Evolutionary conservation across 2,329 filamentous ascomycete species (phyloP), one percentile per base, ranked within the genome.

Genomic region (Fonsecaea monophora): DNA sequence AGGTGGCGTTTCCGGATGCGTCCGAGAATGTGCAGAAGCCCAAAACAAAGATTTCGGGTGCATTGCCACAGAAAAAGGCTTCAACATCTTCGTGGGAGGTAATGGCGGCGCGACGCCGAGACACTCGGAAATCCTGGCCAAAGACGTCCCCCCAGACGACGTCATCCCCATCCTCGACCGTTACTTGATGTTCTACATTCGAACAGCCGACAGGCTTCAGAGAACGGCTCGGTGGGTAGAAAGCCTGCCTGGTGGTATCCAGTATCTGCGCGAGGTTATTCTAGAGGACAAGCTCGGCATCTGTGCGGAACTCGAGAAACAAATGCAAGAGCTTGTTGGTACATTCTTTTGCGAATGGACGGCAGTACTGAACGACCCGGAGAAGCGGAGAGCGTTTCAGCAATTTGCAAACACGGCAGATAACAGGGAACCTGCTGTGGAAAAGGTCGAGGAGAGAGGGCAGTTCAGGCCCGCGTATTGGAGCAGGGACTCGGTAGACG

Each of bases 21-120:
- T 97, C n/a, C 85, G 93, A 62, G 93, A 97, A 79, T 97, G 93
- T 72, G 93, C 93, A 0, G 93, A 97, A 78, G 93, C 93, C 1
- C 93, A 96, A 75, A 94, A 90, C 78, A 97, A 97, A 79, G 93
- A 97, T 75, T 97, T 97, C 73, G 93, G 93, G 25, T 87, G 96
- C 57, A 96, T 97, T 65, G 92, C 93, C 13, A 96, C 92, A 0
- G 92, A 96, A 68, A 96, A 95, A 74, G 93, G 93, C 35, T 97
- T 92, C 86, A 97, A 97, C 79, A 89, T 97, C 77, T 96, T 93
- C 73, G 92, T 97, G 1, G 93, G 86, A 38, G 93, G 93, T 56
- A 97, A 97, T 75, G 93, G 93, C 60, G 93, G 94, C 66, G 92
- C 92, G 15, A 94, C 92, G 72, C 93, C 93, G 4, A 84, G 86